Evolutionary conservation across 176 grass and related monocot species (phyloP).

Genomic region (Eleusine indica): DNA sequence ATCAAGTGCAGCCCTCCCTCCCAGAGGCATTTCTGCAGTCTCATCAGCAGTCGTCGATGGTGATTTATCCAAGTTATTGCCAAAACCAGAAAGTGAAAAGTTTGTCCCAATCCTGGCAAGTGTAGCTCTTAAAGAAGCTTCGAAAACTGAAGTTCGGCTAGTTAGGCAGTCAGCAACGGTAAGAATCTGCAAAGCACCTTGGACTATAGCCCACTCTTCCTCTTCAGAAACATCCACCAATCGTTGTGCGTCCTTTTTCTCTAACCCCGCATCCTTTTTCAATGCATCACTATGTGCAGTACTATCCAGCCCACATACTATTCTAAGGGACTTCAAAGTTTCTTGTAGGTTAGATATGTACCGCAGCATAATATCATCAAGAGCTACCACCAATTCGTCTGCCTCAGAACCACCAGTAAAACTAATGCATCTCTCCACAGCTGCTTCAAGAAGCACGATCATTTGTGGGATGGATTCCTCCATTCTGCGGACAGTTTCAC

Average conservation of each 20-base stretch:
- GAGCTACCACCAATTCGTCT: constrained; percentile 83
- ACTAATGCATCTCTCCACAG: constrained; percentile 93
- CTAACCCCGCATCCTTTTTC: constrained; percentile 59
- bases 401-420: constrained; percentile 94
- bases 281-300: constrained; percentile 50
- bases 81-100: constrained; percentile 69
- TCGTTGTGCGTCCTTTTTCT: constrained; percentile 64
- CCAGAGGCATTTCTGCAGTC: constrained; percentile 45
- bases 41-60: constrained; percentile 44
- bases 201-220: constrained; percentile 99
- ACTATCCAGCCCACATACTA: constrained; percentile 82
- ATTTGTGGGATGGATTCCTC: constrained; percentile 97
- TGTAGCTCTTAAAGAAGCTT: constrained; percentile 95
- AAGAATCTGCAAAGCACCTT: constrained; percentile 95
- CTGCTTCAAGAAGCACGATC: constrained; percentile 89
- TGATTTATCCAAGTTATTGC: constrained; percentile 61
- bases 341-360: constrained; percentile 96
- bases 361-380: constrained; percentile 92
- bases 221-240: constrained; percentile 83
- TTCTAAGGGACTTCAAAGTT: constrained; percentile 86
- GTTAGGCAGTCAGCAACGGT: constrained; percentile 96
- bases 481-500: constrained; percentile 98
- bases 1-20: constrained; percentile 72
- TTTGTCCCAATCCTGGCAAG: constrained; percentile 94
- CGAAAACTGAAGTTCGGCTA: constrained; percentile 87